Evolutionary conservation across 768 basidiomycete genomes (phyloP).

Genomic region (Pleurotus tuber-regium): DNA sequence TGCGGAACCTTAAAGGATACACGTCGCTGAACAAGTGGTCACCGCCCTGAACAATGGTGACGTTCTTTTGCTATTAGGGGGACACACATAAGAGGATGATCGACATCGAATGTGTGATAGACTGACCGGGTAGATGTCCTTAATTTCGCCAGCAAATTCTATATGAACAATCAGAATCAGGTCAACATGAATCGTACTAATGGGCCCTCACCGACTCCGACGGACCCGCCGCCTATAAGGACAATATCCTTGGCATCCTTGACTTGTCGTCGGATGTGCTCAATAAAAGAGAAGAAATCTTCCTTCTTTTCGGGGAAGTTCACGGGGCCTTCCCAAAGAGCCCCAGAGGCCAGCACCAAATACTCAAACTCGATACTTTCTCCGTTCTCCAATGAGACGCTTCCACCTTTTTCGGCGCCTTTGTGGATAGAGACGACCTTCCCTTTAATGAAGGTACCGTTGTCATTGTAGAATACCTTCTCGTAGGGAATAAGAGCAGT

Average conservation of each 20-base stretch:
- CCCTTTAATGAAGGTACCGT: constrained; percentile 43
- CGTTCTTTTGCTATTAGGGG: constrained; percentile 34
- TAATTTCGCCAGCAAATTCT: constrained; percentile 44
- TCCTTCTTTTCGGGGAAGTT: constrained; percentile 36
- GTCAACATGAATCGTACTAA: constrained; percentile 14
- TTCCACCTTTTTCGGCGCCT: constrained; percentile 35
- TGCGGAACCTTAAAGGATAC: constrained; percentile 55
- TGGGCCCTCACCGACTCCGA: constrained; percentile 41
- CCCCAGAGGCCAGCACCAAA: constrained; percentile 62
- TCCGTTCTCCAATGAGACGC: constrained; percentile 48
- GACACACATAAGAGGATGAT: not conserved
- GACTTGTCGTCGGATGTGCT: constrained; percentile 31
- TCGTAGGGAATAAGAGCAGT: constrained; percentile 49
- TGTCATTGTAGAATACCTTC: constrained; percentile 42
- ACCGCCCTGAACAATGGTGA: constrained; percentile 63
- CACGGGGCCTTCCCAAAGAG: constrained; percentile 48
- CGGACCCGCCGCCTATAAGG: constrained; percentile 55
- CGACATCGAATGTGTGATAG: not conserved
- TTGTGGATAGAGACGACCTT: constrained; percentile 31
- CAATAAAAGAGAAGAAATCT: constrained; percentile 24
- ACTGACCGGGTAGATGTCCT: constrained; percentile 37
- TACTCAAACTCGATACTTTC: constrained; percentile 48
- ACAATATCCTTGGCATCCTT: constrained; percentile 41
- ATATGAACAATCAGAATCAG: constrained; percentile 4
- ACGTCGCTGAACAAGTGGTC: constrained; percentile 49